Conservation (phyloP, 164 flowering plant species). For the Pachysandra terminalis region DNA sequence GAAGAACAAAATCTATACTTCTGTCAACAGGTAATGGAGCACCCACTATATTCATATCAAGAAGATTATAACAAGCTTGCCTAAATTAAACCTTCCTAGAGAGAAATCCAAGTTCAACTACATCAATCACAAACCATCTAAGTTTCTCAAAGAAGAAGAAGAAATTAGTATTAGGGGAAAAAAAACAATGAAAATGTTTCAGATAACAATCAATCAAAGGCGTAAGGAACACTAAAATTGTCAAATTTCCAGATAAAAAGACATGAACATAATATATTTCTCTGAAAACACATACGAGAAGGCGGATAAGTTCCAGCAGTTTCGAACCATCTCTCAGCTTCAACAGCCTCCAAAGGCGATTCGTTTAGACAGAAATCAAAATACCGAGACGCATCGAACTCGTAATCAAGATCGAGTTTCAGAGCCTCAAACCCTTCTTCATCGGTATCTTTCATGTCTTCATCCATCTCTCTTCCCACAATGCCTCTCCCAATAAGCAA, state of each 20-base stretch:
- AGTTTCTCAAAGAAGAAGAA: neutral
- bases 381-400: slow-evolving; percentile 72
- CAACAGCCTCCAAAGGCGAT: slow-evolving; percentile 39
- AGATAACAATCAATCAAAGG: neutral
- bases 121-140: neutral
- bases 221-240: no score
- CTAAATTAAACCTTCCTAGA: neutral
- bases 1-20: neutral
- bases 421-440: slow-evolving; percentile 29
- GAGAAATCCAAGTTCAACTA: neutral
- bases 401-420: slow-evolving; percentile 77
- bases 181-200: neutral
- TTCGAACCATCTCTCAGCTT: slow-evolving; percentile 74
- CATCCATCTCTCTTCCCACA: slow-evolving; percentile 41
- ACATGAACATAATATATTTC: no score
- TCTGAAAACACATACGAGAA: slow-evolving; percentile 44
- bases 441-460: slow-evolving; percentile 41
- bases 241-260: neutral
- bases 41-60: neutral
- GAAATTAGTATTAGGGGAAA: neutral
- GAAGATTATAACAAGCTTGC: neutral
- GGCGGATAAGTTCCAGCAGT: slow-evolving; percentile 71
- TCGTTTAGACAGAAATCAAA: slow-evolving; percentile 69
- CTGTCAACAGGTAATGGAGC: neutral
- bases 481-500: neutral